phyloP scores from a whole-genome alignment of 73 alveolate genomes.

The Paramecium sexaurelia region DNA sequence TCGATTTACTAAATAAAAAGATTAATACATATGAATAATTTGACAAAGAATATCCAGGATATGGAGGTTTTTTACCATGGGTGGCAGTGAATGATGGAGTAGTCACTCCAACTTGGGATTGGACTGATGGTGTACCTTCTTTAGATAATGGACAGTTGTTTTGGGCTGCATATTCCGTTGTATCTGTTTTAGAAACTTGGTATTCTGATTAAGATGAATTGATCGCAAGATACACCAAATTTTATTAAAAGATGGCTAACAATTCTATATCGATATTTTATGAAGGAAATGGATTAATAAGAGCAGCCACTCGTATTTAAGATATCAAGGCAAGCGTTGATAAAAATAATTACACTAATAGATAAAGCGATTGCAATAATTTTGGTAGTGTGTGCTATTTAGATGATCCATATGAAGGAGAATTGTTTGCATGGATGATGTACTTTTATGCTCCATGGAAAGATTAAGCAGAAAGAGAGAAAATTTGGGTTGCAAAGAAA shows the following conservation, averaged over 20 bases:
- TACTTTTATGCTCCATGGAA: conserved; percentile 62
- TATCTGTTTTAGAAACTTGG: conserved; percentile 50
- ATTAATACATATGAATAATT: conserved; percentile 69
- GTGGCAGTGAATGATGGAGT: conserved; percentile 50
- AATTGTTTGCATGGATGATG: conserved; percentile 64
- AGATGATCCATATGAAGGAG: conserved; percentile 73
- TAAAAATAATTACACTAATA: conserved; percentile 33
- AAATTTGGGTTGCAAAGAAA: conserved; percentile 66
- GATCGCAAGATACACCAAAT: conserved; percentile 59
- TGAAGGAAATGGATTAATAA: conserved; percentile 65
- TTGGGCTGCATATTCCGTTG: conserved; percentile 74
- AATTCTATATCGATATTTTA: conserved; percentile 63
- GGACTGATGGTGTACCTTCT: conserved; percentile 71
- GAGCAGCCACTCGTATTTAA: conserved; percentile 41
- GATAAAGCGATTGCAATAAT: conserved; percentile 29
- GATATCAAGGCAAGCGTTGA: conserved; percentile 62
- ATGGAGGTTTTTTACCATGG: conserved; percentile 69
- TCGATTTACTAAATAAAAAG: conserved; percentile 33
- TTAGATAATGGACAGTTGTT: conserved; percentile 6
- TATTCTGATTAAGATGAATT: conserved; percentile 27
- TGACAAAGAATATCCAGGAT: conserved; percentile 71
- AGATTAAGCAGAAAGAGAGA: conserved; percentile 45
- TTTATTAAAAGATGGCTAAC: conserved; percentile 67
- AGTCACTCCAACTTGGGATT: conserved; percentile 75
- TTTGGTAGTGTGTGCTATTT: conserved; percentile 53